phyloP scores from a whole-genome alignment of 257 asterid species.

The Nicotiana undulata region DNA sequence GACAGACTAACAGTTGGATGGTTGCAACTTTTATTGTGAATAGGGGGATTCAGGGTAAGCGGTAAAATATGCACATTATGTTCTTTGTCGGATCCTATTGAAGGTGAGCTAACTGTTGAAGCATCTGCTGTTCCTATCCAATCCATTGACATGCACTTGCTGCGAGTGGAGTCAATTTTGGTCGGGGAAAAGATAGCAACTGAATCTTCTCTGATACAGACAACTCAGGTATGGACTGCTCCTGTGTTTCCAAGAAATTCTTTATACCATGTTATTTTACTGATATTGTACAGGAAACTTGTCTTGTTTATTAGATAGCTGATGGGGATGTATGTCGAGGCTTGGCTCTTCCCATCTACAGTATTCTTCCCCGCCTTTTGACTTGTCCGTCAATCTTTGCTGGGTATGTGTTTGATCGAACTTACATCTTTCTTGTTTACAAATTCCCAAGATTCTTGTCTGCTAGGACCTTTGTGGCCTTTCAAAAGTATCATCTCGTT shows the following conservation, averaged over 20 bases:
- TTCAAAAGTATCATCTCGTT: not conserved
- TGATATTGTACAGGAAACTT: conserved; percentile 7
- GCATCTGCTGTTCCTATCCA: conserved; percentile 59
- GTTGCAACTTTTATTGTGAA: conserved; percentile 10
- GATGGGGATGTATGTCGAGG: conserved; percentile 73
- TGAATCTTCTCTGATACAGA: conserved; percentile 64
- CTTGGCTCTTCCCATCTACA: conserved; percentile 59
- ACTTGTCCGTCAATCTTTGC: conserved; percentile 82
- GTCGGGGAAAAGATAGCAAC: conserved; percentile 72
- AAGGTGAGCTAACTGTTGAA: conserved; percentile 77
- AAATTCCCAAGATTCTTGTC: not conserved
- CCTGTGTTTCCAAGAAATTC: conserved; percentile 9
- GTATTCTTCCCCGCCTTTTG: conserved; percentile 76
- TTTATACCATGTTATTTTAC: not conserved
- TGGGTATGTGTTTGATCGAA: conserved; percentile 42
- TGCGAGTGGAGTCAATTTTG: conserved; percentile 81
- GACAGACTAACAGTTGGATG: conserved; percentile 12
- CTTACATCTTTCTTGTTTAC: conserved; percentile 1
- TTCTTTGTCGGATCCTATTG: conserved; percentile 56
- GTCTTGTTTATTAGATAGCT: conserved; percentile 48
- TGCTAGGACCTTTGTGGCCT: not conserved
- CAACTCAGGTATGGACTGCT: conserved; percentile 66
- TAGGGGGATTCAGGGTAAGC: conserved; percentile 73
- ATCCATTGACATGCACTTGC: conserved; percentile 73
- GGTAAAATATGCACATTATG: conserved; percentile 77